phyloP scores from a whole-genome alignment of 768 basidiomycete genomes.

The Rubroboletus satanas region DNA sequence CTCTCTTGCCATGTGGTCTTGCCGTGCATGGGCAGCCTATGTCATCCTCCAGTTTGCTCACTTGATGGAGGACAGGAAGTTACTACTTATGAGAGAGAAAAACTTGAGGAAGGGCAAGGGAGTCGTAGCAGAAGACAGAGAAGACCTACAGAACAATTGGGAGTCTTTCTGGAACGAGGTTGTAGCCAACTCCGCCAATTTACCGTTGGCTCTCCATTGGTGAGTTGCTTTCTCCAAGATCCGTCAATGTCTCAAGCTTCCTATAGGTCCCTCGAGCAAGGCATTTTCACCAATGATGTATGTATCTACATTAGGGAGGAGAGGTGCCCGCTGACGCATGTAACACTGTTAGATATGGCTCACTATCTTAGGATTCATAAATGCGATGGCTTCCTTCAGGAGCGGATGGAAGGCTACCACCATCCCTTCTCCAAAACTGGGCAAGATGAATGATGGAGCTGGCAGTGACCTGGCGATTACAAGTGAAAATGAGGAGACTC shows the following conservation, averaged over 20 bases:
- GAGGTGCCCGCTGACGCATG: slow-evolving; percentile 1
- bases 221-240: slow-evolving; percentile 29
- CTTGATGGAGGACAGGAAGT: slow-evolving; percentile 60
- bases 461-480: slow-evolving; percentile 2
- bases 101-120: slow-evolving; percentile 57
- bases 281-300: slow-evolving; percentile 66
- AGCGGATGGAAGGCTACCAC: slow-evolving; percentile 72
- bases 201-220: slow-evolving; percentile 88
- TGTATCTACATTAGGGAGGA: slow-evolving; percentile 14
- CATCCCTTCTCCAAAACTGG: slow-evolving; percentile 8
- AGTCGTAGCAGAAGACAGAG: slow-evolving; percentile 47
- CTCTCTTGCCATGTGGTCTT: slow-evolving; percentile 63
- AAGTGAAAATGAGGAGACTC: slow-evolving; percentile 11
- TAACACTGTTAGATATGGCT: slow-evolving; percentile 35
- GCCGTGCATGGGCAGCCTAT: slow-evolving; percentile 79
- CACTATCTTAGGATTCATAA: slow-evolving; percentile 41
- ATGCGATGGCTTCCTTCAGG: slow-evolving; percentile 59
- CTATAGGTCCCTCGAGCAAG: slow-evolving; percentile 61
- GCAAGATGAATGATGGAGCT: not conserved
- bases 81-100: slow-evolving; percentile 53
- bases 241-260: not conserved
- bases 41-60: slow-evolving; percentile 73
- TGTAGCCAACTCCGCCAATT: slow-evolving; percentile 65
- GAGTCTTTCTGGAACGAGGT: slow-evolving; percentile 69
- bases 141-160: slow-evolving; percentile 57